Evolutionary conservation across 148 eudicot genomes (phyloP).

Genomic region (Limonium bicolor): DNA sequence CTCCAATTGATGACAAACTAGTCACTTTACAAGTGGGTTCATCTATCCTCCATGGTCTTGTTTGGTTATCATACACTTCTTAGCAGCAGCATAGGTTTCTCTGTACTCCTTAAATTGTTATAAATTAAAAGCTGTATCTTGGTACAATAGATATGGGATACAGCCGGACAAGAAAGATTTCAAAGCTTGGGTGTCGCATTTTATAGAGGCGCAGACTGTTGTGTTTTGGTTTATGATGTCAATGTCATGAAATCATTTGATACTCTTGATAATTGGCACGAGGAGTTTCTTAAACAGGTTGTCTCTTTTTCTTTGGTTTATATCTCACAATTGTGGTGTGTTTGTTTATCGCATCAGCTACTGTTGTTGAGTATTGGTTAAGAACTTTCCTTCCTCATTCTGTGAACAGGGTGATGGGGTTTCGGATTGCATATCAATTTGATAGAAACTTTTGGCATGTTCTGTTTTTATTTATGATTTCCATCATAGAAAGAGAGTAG

Average conservation of each 20-base stretch:
- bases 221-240: slow-evolving; percentile 55
- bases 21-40: slow-evolving; percentile 54
- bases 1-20: slow-evolving; percentile 48
- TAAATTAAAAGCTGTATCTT: neutral
- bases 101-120: neutral
- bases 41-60: neutral
- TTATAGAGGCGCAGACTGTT: slow-evolving; percentile 69
- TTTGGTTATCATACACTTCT: no score
- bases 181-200: slow-evolving; percentile 74
- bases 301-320: no score
- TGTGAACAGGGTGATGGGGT: no score
- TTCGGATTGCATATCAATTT: no score
- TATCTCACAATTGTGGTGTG: no score
- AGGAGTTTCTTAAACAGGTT: slow-evolving; percentile 68
- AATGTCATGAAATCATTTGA: slow-evolving; percentile 65
- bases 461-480: no score
- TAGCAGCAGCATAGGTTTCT: neutral
- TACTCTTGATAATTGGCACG: slow-evolving; percentile 62
- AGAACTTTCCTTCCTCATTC: no score
- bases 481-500: no score
- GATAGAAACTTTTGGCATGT: no score
- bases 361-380: no score
- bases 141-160: slow-evolving; percentile 46
- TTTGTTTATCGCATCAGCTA: no score
- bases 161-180: slow-evolving; percentile 72